Percentiles rank a stretch among this genome's conserved stretches.
Conservation (phyloP, 2,329 filamentous ascomycete species). For the Pseudogymnoascus sp. region DNA sequence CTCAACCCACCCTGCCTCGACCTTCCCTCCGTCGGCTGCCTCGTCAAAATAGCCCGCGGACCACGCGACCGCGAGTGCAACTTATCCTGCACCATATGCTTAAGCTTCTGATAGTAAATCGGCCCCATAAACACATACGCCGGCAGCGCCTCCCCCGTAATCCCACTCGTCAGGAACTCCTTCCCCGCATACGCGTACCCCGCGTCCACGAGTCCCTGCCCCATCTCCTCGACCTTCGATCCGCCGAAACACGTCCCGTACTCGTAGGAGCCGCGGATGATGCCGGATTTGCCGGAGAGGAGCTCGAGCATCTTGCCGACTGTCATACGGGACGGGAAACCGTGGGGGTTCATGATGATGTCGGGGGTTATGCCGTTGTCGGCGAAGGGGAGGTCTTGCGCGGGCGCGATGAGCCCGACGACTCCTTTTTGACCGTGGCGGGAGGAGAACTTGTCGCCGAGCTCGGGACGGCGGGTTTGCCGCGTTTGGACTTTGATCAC, state of each 20-base stretch:
- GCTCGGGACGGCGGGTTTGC: conserved; percentile 89
- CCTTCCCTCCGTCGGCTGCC: conserved; percentile 92
- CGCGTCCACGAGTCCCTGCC: conserved; percentile 70
- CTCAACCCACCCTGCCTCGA: conserved; percentile 86
- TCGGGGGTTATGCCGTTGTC: conserved; percentile 88
- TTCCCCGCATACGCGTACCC: conserved; percentile 97
- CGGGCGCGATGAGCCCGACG: conserved; percentile 90
- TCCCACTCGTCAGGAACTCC: conserved; percentile 89
- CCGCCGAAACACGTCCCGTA: conserved; percentile 85
- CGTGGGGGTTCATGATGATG: conserved; percentile 99
- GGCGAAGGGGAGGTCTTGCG: conserved; percentile 94
- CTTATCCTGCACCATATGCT: conserved; percentile 99
- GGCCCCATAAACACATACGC: conserved; percentile 98
- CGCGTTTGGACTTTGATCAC: conserved; percentile 91
- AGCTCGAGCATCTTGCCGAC: conserved; percentile 97
- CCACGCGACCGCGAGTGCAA: conserved; percentile 95
- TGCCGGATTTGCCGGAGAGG: conserved; percentile 85
- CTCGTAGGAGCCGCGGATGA: conserved; percentile 75
- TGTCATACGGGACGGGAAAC: conserved; percentile 99
- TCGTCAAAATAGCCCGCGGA: conserved; percentile 82
- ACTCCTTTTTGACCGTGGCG: conserved; percentile 98
- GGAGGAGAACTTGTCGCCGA: conserved; percentile 98
- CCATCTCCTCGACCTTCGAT: conserved; percentile 84
- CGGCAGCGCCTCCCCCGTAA: conserved; percentile 87
- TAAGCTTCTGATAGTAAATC: conserved; percentile 98